Evolutionary conservation across 805 yeast genomes (phyloP), one percentile per base, ranked within the genome.

Genomic region (Cyberlindnera mississippiensis): DNA sequence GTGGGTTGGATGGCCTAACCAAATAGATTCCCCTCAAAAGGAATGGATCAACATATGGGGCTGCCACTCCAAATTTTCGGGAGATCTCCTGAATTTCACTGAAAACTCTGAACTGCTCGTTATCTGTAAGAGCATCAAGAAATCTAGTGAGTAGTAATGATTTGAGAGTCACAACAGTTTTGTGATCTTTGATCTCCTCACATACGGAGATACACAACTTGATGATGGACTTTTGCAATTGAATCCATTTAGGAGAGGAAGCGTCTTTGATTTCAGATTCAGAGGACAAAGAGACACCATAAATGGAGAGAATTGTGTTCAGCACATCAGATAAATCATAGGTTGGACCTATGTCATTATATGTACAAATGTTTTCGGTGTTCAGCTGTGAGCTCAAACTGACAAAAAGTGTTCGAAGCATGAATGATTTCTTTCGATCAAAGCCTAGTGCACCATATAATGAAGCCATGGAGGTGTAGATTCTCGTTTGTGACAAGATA

Each of bases 41-140:
- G 42, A 69, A 73, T 1, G 82, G 79, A 59, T 91, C 96, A 86
- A 95, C 86, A 53, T 86, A 87, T 1, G 67, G 62, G 10, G 63
- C 46, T 1, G 51, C 51, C 11, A 67, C 49, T 11, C 62, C 53
- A 13, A 46, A 37, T 1, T 46, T 51, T 12, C 47, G 56, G 4
- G 52, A 38, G 9, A 62, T 40, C 33, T 59, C 36, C 27, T 59
- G 64, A 9, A 82, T 51, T 2, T 57, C 61, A 6, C 51, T 45
- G 44, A 64, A 60, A 3, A 74, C 46, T 12, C 59, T 59, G 3
- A 62, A 47, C 55, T 86, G 95, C 51, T 85, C 93, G 10, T 71
- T 73, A 8, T 66, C 64, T 0, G 76, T 67, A 34, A 86, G 62
- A 18, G 80, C 64, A 50, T 73, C 75, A 2, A 74, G 60, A 50